Evolutionary conservation across 768 basidiomycete species (phyloP), one percentile per base, ranked within the genome.

Genomic region (Boletus tomentosulus): DNA sequence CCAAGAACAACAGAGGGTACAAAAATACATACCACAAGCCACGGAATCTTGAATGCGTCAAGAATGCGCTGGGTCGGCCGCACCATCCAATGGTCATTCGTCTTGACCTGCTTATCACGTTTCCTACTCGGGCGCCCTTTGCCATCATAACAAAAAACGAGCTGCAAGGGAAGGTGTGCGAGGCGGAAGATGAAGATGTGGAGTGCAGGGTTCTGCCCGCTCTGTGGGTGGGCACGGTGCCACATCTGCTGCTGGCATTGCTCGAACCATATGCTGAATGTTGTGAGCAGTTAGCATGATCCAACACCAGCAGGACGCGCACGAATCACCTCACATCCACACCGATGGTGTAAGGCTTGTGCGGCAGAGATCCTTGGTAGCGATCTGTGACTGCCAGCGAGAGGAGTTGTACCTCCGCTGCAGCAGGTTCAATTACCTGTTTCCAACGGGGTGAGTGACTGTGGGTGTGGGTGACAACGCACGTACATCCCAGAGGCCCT

Each of bases 1-100:
- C n/a, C n/a, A n/a, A n/a, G n/a, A n/a, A n/a, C n/a, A n/a, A n/a
- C 12, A 34, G 10, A 15, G 12, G 15, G 34, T 13, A 3, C 11
- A 34, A 13, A 13, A 43, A 24, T 4, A 12, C 39, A 41, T 10
- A 41, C 39, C 22, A 12, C 6, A 4, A 41, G 0, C 39, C 39
- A 41, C 24, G 39, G 39, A 12, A 41, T 41, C 7, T 19, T 41
- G 9, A 41, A 41, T 41, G 22, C 39, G 24, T 41, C 39, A 19
- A 41, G 39, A 19, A 56, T 51, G 16, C n/a, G 7, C 22, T 46
- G 55, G 0, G 45, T 52, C 6, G 55, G 55, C 2, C 22, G 0
- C 1, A 25, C 22, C 50, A 56, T 56, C 50, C 55, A 52, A 25
- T 56, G 50, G 44, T 25, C n/a, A 24, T n/a, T 38, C 4, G 3